A percentile compares a stretch with the other conserved stretches of the same genome.
These are phyloP conservation scores for Elongisporangium prolatum DNA, from an alignment of 352 stramenopile genomes.

Conservation along the genomic window DNA sequence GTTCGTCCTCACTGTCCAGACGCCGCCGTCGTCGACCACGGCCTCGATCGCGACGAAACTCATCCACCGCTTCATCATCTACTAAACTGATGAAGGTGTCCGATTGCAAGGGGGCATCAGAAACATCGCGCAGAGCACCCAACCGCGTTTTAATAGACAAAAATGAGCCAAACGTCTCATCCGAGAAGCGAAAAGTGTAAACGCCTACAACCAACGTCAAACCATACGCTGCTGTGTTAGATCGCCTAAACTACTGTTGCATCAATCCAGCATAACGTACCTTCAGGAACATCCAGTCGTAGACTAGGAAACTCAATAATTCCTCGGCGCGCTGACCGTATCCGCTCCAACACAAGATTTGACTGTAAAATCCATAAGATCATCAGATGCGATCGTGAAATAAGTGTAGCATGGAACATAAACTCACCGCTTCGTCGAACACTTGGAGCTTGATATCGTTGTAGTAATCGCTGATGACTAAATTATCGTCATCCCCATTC, in stretches of 20 bases:
- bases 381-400: no score
- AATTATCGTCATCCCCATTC: constrained; percentile 53
- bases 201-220: constrained; percentile 22
- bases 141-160: constrained; percentile 50
- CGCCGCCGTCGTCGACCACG: constrained; percentile 15
- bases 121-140: constrained; percentile 37
- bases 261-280: constrained; percentile 17
- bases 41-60: constrained; percentile 7
- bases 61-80: constrained; percentile 25
- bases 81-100: constrained; percentile 20
- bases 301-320: constrained; percentile 54
- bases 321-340: constrained; percentile 34
- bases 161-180: constrained; percentile 54
- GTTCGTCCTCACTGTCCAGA: constrained; percentile 33
- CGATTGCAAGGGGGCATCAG: constrained; percentile 28
- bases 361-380: constrained; percentile 29
- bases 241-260: background rate
- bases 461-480: constrained; percentile 59
- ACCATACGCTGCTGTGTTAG: background rate
- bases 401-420: background rate
- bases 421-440: constrained; percentile 42
- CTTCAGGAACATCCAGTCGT: constrained; percentile 55
- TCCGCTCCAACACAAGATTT: constrained; percentile 60
- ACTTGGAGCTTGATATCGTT: constrained; percentile 60
- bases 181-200: constrained; percentile 67